A percentile compares a stretch with the other conserved stretches of the same genome.
These are phyloP conservation scores for Diutina mesorugosa DNA, from an alignment of 1,139 yeast species.

Conservation along the genomic window DNA sequence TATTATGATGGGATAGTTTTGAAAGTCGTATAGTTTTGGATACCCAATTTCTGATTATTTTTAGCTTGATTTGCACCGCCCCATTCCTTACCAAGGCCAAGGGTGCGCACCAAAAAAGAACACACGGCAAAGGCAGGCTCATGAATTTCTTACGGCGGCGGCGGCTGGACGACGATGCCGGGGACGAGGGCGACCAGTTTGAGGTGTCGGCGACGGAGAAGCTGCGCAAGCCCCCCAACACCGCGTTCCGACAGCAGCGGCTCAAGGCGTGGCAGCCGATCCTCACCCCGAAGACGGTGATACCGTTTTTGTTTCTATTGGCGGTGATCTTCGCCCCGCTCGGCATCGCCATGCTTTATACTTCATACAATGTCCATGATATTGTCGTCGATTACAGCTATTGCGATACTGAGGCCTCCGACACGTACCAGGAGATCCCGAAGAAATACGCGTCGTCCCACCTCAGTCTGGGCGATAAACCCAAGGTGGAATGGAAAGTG, in stretches of 20 bases:
- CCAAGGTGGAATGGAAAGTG: slow-evolving; percentile 42
- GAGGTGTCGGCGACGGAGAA: slow-evolving; percentile 16
- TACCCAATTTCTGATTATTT: too few relatives aligned
- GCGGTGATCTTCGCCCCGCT: slow-evolving; percentile 65
- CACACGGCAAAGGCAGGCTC: background rate
- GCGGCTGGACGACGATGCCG: slow-evolving; percentile 18
- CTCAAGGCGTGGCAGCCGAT: slow-evolving; percentile 77
- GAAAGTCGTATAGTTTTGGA: too few relatives aligned
- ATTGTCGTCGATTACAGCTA: slow-evolving; percentile 45
- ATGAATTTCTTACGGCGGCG: slow-evolving; percentile 31
- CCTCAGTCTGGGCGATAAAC: slow-evolving; percentile 31
- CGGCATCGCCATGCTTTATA: slow-evolving; percentile 53
- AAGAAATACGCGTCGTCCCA: slow-evolving; percentile 38
- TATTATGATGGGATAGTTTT: too few relatives aligned
- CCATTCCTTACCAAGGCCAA: background rate
- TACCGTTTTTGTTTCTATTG: slow-evolving; percentile 48
- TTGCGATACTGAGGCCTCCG: slow-evolving; percentile 32
- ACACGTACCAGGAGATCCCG: slow-evolving; percentile 33
- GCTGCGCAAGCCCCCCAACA: slow-evolving; percentile 60
- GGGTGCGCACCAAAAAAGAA: background rate
- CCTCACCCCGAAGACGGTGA: slow-evolving; percentile 62
- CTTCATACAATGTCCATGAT: slow-evolving; percentile 48
- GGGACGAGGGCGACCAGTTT: slow-evolving; percentile 8
- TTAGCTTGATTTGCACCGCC: background rate
- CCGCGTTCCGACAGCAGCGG: slow-evolving; percentile 62